Base-by-base conservation (phyloP, 179 eudicot genomes). In the Drosera spatulata region DNA sequence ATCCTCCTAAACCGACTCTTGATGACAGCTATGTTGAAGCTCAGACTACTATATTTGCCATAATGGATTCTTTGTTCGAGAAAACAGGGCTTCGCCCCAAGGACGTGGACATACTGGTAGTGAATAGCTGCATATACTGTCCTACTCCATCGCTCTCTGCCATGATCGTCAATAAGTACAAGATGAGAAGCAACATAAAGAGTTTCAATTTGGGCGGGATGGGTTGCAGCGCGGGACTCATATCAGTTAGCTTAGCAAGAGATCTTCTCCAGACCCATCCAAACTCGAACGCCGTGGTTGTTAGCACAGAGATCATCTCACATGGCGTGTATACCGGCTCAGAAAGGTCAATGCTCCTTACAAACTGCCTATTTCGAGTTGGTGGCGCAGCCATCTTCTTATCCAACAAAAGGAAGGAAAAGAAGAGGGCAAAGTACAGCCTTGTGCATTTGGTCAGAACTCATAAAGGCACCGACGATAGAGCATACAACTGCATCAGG, bases 121-220 rank as follows among this genome's bases (percentile, higher is more conserved):
- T 76, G 0, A 76, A 76, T 42, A 72, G 80, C 59, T 69, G 80
- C 53, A 42, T 76, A 41, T 76, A 72, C 55, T 72, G 71, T 2
- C 80, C 80, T 1, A 72, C 74, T 0, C 80, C 80, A 0, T 76
- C 80, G 0, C 47, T 76, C 6, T 68, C 77, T 0, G 80, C 80
- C 10, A 72, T 76, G 80, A 61, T 76, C 11, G 71, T 76, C 42
- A 76, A 76, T 41, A 73, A 69, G 61, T 76, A 76, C 63, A 69
- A 72, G 58, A 52, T 76, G 43, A 55, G 80, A 13, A 76, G 77
- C 61, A n/a, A n/a, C n/a, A n/a, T n/a, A n/a, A n/a, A n/a, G n/a
- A n/a, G n/a, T n/a, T n/a, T n/a, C n/a, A n/a, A n/a, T n/a, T n/a
- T n/a, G n/a, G n/a, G n/a, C n/a, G n/a, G n/a, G n/a, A n/a, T n/a